Conservation (phyloP, 805 yeast genomes). For the Lipomyces spencermartinsiae region DNA sequence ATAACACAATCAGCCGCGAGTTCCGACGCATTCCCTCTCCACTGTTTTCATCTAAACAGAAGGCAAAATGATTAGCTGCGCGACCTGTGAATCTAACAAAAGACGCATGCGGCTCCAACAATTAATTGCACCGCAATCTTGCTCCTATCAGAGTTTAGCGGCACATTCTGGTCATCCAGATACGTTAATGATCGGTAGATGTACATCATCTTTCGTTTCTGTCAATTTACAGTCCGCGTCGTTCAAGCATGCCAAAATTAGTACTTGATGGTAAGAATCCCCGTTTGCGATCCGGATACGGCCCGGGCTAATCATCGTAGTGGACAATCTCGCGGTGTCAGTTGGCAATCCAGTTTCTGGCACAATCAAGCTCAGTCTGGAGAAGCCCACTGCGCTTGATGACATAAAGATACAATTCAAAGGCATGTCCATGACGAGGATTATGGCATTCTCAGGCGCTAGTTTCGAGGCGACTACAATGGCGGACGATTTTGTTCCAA, state of each 20-base stretch:
- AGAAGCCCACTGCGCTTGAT: conserved; percentile 14
- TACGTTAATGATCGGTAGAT: too few species aligned
- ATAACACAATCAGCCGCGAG: too few species aligned
- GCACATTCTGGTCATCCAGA: too few species aligned
- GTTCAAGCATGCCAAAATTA: background rate
- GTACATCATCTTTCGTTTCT: too few species aligned
- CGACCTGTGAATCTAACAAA: too few species aligned
- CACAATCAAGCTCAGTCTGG: conserved; percentile 9
- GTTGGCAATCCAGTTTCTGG: conserved; percentile 23
- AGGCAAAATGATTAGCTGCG: too few species aligned
- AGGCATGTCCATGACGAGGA: conserved; percentile 21
- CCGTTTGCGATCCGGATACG: background rate
- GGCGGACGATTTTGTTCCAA: background rate
- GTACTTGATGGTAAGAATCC: background rate
- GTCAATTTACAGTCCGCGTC: too few species aligned
- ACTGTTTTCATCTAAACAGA: too few species aligned
- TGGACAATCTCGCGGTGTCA: conserved; percentile 11
- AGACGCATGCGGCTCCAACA: too few species aligned
- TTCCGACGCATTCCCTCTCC: too few species aligned
- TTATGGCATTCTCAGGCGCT: background rate
- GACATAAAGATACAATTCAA: conserved; percentile 19
- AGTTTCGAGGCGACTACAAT: background rate
- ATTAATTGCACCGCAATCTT: too few species aligned
- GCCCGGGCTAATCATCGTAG: background rate
- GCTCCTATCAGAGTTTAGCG: too few species aligned